Evolutionary conservation across 2,329 filamentous ascomycete genomes (phyloP).

Genomic region (Trichoderma afroharzianum): DNA sequence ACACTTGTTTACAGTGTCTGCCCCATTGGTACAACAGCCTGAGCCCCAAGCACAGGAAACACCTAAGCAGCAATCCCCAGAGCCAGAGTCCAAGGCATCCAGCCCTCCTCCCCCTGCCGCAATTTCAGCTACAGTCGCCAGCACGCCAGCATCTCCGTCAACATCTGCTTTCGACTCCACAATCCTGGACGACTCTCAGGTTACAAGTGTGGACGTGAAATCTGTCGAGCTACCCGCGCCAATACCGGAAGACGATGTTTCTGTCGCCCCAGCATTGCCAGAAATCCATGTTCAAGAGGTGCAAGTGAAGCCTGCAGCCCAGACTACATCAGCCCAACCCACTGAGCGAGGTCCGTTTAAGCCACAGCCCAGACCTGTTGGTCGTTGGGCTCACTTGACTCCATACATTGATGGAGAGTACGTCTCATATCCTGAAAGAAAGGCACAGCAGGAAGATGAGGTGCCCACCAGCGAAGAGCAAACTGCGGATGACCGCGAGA

Average conservation of each 20-base stretch:
- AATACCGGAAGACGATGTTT: neutral
- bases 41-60: neutral
- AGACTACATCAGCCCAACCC: neutral
- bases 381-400: constrained; percentile 39
- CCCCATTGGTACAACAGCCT: neutral
- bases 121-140: neutral
- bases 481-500: constrained; percentile 30
- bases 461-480: constrained; percentile 28
- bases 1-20: neutral
- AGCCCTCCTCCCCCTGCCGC: neutral
- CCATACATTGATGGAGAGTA: constrained; percentile 40
- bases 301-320: neutral
- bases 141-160: neutral
- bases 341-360: constrained; percentile 19
- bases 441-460: constrained; percentile 31
- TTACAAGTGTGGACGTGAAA: constrained; percentile 3
- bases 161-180: neutral
- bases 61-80: neutral
- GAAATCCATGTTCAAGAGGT: neutral
- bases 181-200: neutral
- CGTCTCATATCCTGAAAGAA: constrained; percentile 39
- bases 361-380: constrained; percentile 30
- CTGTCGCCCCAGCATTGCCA: neutral
- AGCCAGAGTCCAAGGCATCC: neutral
- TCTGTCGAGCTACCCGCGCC: neutral